Evolutionary conservation across 139 green algal genomes (phyloP), one percentile per base, ranked within the genome.

Genomic region (Picochlorum costavermella): DNA sequence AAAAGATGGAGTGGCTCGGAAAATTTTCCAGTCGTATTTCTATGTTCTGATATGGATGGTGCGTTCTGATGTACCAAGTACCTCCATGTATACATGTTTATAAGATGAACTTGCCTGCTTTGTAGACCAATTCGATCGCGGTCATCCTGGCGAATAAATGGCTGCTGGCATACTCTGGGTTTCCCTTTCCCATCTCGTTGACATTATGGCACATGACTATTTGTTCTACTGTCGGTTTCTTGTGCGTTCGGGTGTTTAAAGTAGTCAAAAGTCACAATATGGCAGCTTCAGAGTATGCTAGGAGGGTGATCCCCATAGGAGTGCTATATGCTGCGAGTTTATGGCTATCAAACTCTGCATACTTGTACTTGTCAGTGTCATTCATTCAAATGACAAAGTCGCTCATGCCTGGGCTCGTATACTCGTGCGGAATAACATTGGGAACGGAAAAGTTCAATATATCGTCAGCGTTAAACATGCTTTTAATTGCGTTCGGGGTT

Each of bases 361-460:
- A 98, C 87, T 72, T 98, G 6, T 96, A 98, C 75, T 78, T 98
- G 17, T 90, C 75, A 5, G 92, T 98, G 0, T 94, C 92, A 6
- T 98, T 98, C 79, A 96, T 98, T 50, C 92, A 98, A 69, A 98
- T 98, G 92, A 86, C 91, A 44, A 98, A 98, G 72, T 86, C 79
- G 2, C 64, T 85, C 11, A 88, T 84, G 77, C 80, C 83, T 6
- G 76, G 74, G 16, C 61, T 70, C 11, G 68, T 73, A 14, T 72
- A 68, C 40, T 60, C 37, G 10, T 61, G 26, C 14, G 63, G 73
- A 50, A 31, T 62, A 73, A 40, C 79, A 33, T 59, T 96, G 31
- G 81, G 83, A 53, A 93, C 85, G 2, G 90, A 96, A 68, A 73
- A 63, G 51, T 92, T 79, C 63, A 79, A 67, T 17, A 30, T n/a